Conservation (phyloP, 345 rosid species). For the Excoecaria agallocha region DNA sequence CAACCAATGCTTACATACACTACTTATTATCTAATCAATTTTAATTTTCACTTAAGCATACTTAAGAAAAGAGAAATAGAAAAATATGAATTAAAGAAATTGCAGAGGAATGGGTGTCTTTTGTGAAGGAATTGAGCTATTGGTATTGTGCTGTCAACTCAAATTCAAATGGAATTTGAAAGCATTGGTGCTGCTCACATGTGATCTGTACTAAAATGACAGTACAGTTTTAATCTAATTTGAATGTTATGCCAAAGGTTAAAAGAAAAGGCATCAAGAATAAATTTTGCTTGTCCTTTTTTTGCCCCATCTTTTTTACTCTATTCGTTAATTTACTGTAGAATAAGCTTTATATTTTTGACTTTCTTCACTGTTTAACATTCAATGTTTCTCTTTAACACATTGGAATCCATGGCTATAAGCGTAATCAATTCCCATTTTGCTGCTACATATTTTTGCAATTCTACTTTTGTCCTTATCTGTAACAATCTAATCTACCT, state of each 20-base stretch:
- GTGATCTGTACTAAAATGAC: constrained; percentile 8
- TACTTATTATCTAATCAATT: too few species aligned
- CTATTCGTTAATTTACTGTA: not conserved
- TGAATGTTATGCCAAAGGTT: not conserved
- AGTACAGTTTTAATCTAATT: not conserved
- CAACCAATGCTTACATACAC: too few species aligned
- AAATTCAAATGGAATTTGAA: constrained; percentile 5
- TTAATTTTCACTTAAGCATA: too few species aligned
- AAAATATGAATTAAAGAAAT: too few species aligned
- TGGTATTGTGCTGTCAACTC: constrained; percentile 15
- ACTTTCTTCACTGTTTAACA: not conserved
- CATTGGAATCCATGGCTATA: not conserved
- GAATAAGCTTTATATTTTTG: not conserved
- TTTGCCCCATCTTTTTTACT: not conserved
- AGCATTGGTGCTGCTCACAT: constrained; percentile 8
- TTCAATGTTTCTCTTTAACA: not conserved
- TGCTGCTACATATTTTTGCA: not conserved
- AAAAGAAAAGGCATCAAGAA: not conserved
- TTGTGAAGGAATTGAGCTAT: not conserved
- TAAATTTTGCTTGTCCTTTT: too few species aligned
- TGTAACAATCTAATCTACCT: too few species aligned
- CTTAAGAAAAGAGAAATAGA: too few species aligned
- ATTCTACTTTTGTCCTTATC: too few species aligned
- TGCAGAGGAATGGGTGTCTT: not conserved
- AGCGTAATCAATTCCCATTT: not conserved